phyloP scores from a whole-genome alignment of 2,329 filamentous ascomycete genomes.

The Acephala macrosclerotiorum region DNA sequence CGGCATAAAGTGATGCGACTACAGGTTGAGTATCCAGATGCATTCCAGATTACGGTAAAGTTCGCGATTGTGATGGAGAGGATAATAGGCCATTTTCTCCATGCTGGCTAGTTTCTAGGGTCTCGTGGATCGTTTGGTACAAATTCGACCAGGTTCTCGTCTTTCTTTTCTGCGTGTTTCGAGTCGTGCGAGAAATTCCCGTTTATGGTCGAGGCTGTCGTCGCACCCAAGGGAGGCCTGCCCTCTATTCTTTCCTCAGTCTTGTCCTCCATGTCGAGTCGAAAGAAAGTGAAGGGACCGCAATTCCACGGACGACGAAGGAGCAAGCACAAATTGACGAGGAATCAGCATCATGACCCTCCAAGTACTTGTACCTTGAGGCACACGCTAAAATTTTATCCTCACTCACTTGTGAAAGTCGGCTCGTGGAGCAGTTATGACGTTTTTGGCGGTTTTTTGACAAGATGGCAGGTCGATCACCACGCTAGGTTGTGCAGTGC shows the following conservation, averaged over 20 bases:
- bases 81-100: slow-evolving; percentile 2
- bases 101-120: not conserved
- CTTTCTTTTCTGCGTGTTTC: not conserved
- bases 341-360: not conserved
- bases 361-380: no score
- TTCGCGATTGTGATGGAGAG: slow-evolving; percentile 5
- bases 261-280: not conserved
- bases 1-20: no score
- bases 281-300: not conserved
- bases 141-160: not conserved
- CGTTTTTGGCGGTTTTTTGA: not conserved
- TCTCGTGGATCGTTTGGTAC: not conserved
- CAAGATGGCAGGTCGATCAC: not conserved
- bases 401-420: not conserved
- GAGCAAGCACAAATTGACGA: not conserved
- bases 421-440: slow-evolving; percentile 1
- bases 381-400: not conserved
- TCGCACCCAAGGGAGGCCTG: not conserved
- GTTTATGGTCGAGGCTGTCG: not conserved
- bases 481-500: not conserved
- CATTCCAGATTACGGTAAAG: not conserved
- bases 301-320: not conserved
- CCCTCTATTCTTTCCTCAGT: not conserved
- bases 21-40: slow-evolving; percentile 3
- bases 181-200: not conserved